Conservation (phyloP, 257 asterid genomes). For the Forsythia suspensa region DNA sequence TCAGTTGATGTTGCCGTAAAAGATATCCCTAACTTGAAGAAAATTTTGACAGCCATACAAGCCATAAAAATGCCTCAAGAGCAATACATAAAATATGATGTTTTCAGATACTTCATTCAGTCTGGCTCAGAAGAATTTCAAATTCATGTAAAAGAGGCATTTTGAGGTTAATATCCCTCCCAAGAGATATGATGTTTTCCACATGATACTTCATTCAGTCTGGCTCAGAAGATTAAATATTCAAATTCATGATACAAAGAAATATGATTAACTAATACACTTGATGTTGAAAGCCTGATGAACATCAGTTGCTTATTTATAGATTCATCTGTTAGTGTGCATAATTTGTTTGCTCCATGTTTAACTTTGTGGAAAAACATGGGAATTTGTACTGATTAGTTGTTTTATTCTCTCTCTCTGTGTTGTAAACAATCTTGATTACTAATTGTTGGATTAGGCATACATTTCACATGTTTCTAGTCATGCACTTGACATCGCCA, state of each 20-base stretch:
- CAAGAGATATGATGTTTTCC: slow-evolving; percentile 51
- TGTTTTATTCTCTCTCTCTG: too few relatives aligned
- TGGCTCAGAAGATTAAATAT: slow-evolving; percentile 62
- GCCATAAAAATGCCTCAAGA: too few relatives aligned
- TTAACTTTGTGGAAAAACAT: neutral
- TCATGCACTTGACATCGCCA: neutral
- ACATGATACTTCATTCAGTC: slow-evolving; percentile 58
- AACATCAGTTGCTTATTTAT: neutral
- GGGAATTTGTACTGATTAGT: neutral
- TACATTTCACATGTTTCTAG: neutral
- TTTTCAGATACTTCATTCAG: too few relatives aligned
- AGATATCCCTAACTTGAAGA: slow-evolving; percentile 47
- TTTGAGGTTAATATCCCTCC: slow-evolving; percentile 63
- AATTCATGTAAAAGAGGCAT: slow-evolving; percentile 43
- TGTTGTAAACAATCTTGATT: neutral
- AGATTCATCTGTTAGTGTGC: neutral
- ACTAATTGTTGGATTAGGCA: neutral
- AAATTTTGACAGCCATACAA: slow-evolving; percentile 41
- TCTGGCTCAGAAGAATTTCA: too few relatives aligned
- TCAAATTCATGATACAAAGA: slow-evolving; percentile 39
- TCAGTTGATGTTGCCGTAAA: slow-evolving; percentile 34
- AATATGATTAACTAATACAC: neutral
- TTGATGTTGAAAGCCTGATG: neutral
- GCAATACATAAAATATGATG: slow-evolving; percentile 32
- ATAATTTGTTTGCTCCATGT: neutral